Percentiles rank a stretch among this genome's conserved stretches.
These are phyloP conservation scores for Massarina eburnea DNA, from an alignment of 2,329 filamentous ascomycete genomes.

Conservation along the genomic window DNA sequence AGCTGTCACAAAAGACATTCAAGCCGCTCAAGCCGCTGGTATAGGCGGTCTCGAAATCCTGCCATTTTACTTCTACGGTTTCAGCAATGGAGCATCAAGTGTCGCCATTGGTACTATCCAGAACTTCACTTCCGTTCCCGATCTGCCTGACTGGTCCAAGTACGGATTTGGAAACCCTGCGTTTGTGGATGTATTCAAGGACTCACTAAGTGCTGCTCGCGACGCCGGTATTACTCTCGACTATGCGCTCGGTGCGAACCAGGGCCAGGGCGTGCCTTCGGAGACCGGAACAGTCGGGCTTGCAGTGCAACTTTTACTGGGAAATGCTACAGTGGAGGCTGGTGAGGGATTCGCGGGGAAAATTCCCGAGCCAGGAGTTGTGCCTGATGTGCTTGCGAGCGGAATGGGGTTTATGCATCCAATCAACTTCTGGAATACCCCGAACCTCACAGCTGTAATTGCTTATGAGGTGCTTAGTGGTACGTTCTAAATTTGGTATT, in stretches of 20 bases:
- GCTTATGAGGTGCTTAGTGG: constrained; percentile 12
- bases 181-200: constrained; percentile 31
- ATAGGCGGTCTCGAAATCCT: constrained; percentile 23
- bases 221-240: constrained; percentile 48
- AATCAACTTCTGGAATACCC: constrained; percentile 16
- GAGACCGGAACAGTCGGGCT: constrained; percentile 14
- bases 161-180: constrained; percentile 46
- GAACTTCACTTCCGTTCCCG: neutral
- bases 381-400: constrained; percentile 2
- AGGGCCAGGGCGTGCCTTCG: constrained; percentile 51
- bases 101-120: too few relatives aligned
- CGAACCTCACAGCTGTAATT: constrained; percentile 13
- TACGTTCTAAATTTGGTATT: neutral
- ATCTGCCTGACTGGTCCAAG: constrained; percentile 38
- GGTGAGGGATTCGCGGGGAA: constrained; percentile 8
- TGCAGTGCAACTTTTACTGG: constrained; percentile 15
- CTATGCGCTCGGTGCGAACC: constrained; percentile 51
- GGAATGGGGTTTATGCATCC: constrained; percentile 15
- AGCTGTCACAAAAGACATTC: constrained; percentile 13
- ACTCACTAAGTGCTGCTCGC: constrained; percentile 33
- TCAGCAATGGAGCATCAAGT: neutral
- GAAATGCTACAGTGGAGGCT: constrained; percentile 12
- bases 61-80: constrained; percentile 23
- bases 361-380: constrained; percentile 12
- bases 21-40: constrained; percentile 8